phyloP scores from a whole-genome alignment of 306 rosid species.

The Cucurbita ficifolia region DNA sequence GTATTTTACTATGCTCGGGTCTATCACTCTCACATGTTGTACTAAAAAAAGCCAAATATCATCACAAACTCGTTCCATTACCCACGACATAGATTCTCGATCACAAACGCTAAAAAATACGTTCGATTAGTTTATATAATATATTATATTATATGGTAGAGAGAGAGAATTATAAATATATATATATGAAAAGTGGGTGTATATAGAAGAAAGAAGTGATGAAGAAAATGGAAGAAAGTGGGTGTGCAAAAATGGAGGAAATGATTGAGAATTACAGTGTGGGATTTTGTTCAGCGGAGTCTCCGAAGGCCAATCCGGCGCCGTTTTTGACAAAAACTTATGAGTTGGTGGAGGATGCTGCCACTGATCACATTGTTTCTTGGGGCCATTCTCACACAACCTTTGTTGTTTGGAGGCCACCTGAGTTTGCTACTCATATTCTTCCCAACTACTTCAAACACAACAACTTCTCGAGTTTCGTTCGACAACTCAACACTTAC shows the following conservation, averaged over 20 bases:
- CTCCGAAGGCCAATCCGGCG: conserved; percentile 42
- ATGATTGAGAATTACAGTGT: background rate
- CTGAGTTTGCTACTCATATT: conserved; percentile 62
- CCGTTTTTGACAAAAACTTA: conserved; percentile 66
- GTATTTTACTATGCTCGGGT: too few species aligned
- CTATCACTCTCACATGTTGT: too few species aligned
- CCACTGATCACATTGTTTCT: conserved; percentile 62
- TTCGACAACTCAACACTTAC: conserved; percentile 70
- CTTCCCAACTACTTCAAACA: conserved; percentile 80
- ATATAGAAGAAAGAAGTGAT: background rate
- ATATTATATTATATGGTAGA: background rate
- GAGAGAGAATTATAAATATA: conserved; percentile 5
- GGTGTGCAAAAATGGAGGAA: conserved; percentile 3
- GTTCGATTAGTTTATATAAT: too few species aligned
- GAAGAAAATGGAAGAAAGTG: background rate
- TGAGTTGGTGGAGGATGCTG: conserved; percentile 63
- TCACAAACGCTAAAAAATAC: too few species aligned
- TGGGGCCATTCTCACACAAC: conserved; percentile 57
- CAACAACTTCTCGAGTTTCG: conserved; percentile 86
- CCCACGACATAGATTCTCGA: too few species aligned
- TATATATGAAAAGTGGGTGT: background rate
- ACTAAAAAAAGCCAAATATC: too few species aligned
- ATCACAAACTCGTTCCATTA: too few species aligned
- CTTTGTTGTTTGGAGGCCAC: conserved; percentile 64
- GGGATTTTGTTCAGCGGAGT: conserved; percentile 25